phyloP scores from a whole-genome alignment of 2,329 filamentous ascomycete species.

The Cryphonectria naterciae region DNA sequence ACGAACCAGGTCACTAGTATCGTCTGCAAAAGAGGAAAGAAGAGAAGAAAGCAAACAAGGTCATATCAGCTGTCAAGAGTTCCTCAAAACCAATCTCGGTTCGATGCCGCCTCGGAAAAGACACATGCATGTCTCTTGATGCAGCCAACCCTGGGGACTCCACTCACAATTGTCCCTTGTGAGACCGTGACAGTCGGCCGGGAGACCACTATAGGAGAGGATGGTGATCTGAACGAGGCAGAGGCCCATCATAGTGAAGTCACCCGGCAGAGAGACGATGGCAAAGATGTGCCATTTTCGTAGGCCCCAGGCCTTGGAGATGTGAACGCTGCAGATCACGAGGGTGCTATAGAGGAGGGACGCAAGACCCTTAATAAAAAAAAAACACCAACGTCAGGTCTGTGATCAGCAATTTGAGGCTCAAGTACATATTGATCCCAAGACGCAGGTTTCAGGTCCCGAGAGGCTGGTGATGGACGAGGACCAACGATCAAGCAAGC shows the following conservation, averaged over 20 bases:
- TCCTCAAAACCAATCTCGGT: not conserved
- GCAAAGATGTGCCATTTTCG: conserved; percentile 30
- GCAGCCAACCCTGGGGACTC: not conserved
- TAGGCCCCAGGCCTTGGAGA: conserved; percentile 30
- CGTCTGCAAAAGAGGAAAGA: conserved; percentile 9
- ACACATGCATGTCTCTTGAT: not conserved
- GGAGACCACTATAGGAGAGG: conserved; percentile 29
- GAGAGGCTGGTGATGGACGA: not conserved
- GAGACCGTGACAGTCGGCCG: conserved; percentile 29
- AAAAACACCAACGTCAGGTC: not conserved
- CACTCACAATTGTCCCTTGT: conserved; percentile 29
- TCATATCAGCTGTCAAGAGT: not conserved
- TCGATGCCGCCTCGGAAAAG: not conserved
- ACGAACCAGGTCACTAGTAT: conserved; percentile 25
- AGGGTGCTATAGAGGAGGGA: conserved; percentile 32
- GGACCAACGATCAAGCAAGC: not conserved
- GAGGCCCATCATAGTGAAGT: conserved; percentile 33
- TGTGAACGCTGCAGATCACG: conserved; percentile 30
- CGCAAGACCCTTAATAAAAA: conserved; percentile 27
- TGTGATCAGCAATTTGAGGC: not conserved
- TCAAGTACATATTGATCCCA: not conserved
- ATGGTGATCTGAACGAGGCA: conserved; percentile 33
- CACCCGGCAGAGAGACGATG: conserved; percentile 32
- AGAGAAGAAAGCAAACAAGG: not conserved
- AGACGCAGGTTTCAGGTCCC: not conserved